phyloP scores from a whole-genome alignment of 495 filamentous ascomycete genomes.

The Podospora pseudocomata region DNA sequence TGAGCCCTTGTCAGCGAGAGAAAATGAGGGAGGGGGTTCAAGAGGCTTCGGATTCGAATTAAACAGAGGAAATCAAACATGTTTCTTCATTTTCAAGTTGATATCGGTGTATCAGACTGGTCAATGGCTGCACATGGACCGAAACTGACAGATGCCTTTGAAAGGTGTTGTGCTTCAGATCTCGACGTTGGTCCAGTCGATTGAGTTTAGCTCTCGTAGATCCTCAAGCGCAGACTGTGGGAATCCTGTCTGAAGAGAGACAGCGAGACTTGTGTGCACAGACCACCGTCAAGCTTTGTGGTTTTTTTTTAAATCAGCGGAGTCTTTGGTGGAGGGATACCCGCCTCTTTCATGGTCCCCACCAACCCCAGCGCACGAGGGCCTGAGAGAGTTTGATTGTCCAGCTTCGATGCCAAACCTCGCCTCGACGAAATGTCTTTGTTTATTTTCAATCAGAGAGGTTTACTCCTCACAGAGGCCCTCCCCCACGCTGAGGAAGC shows the following conservation, averaged over 20 bases:
- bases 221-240: background rate
- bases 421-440: background rate
- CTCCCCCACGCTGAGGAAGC: background rate
- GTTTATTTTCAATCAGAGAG: background rate
- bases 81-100: background rate
- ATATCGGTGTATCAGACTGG: background rate
- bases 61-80: background rate
- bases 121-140: background rate
- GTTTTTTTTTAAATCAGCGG: conserved; percentile 4
- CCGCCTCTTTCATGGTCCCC: background rate
- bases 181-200: background rate
- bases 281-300: conserved; percentile 8
- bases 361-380: conserved; percentile 5
- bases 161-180: background rate
- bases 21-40: background rate
- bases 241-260: background rate
- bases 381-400: conserved; percentile 2
- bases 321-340: background rate
- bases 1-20: background rate
- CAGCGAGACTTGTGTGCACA: background rate
- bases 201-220: background rate
- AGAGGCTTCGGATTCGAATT: background rate
- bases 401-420: background rate
- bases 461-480: background rate
- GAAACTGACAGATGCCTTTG: background rate